These are phyloP conservation scores for Trichomonascus vanleenenianus DNA, from an alignment of 805 yeast species.

Conservation along the genomic window DNA sequence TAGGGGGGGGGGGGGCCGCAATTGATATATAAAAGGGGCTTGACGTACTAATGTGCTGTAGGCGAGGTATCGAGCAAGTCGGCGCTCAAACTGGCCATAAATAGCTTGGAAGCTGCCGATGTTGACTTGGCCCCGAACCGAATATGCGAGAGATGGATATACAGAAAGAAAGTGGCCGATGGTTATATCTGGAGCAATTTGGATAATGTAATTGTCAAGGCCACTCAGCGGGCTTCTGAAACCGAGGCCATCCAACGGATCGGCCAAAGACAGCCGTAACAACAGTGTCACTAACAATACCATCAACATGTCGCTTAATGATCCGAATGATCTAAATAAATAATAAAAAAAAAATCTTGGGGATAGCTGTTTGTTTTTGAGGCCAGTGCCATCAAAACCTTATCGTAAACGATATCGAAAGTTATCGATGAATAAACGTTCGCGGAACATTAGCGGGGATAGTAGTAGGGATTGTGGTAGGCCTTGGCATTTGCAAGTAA, in stretches of 20 bases:
- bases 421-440: too few relatives aligned
- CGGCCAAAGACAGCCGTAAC: neutral
- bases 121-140: constrained; percentile 9
- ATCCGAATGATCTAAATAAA: neutral
- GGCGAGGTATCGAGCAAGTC: constrained; percentile 11
- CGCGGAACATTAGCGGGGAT: too few relatives aligned
- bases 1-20: too few relatives aligned
- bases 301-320: too few relatives aligned
- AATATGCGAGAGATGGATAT: constrained; percentile 15
- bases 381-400: too few relatives aligned
- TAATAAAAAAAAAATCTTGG: too few relatives aligned
- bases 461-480: too few relatives aligned
- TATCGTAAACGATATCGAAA: neutral
- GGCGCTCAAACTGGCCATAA: constrained; percentile 16
- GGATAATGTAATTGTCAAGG: constrained; percentile 13
- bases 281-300: neutral
- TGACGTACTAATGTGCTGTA: constrained; percentile 14
- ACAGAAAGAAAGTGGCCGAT: constrained; percentile 14
- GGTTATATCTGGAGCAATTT: constrained; percentile 16
- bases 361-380: too few relatives aligned
- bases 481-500: too few relatives aligned
- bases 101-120: constrained; percentile 19
- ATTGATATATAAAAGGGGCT: neutral
- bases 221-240: too few relatives aligned
- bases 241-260: too few relatives aligned